These are phyloP conservation scores for Xylaria sp. DNA, from an alignment of 2,329 filamentous ascomycete genomes.

Conservation along the genomic window DNA sequence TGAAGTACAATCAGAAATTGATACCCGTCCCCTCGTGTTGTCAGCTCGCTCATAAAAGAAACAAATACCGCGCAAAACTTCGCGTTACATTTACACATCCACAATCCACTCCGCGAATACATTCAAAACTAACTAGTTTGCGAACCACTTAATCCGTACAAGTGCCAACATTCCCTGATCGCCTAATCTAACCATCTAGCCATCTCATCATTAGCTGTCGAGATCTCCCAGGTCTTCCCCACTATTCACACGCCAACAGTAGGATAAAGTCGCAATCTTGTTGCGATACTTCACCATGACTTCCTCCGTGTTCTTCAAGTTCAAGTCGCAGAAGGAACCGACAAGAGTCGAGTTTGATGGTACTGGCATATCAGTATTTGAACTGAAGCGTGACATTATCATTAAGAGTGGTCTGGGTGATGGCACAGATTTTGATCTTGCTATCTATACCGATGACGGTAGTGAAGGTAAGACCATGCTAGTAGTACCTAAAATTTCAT, in stretches of 20 bases:
- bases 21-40: constrained; percentile 50
- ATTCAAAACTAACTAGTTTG: constrained; percentile 37
- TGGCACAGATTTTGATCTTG: constrained; percentile 94
- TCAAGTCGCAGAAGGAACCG: constrained; percentile 98
- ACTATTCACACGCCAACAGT: constrained; percentile 23
- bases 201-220: constrained; percentile 29
- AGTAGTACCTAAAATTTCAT: too few species aligned
- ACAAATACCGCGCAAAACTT: constrained; percentile 41
- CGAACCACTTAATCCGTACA: constrained; percentile 39
- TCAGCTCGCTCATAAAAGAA: constrained; percentile 47
- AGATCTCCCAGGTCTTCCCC: background rate
- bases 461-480: constrained; percentile 77
- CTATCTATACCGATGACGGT: constrained; percentile 91
- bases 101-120: constrained; percentile 37
- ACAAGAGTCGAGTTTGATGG: constrained; percentile 96
- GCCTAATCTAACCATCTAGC: constrained; percentile 27
- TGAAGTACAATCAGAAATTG: constrained; percentile 52
- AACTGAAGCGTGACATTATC: constrained; percentile 99
- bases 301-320: constrained; percentile 99
- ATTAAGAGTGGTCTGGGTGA: constrained; percentile 91
- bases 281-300: constrained; percentile 71
- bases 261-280: constrained; percentile 39
- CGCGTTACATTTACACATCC: constrained; percentile 38
- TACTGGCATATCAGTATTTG: constrained; percentile 97
- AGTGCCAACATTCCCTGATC: constrained; percentile 34